Percentiles rank a stretch among this genome's conserved stretches.
These are phyloP conservation scores for Actinomortierella ambigua DNA, from an alignment of 371 early-diverging fungal species.

Conservation along the genomic window DNA sequence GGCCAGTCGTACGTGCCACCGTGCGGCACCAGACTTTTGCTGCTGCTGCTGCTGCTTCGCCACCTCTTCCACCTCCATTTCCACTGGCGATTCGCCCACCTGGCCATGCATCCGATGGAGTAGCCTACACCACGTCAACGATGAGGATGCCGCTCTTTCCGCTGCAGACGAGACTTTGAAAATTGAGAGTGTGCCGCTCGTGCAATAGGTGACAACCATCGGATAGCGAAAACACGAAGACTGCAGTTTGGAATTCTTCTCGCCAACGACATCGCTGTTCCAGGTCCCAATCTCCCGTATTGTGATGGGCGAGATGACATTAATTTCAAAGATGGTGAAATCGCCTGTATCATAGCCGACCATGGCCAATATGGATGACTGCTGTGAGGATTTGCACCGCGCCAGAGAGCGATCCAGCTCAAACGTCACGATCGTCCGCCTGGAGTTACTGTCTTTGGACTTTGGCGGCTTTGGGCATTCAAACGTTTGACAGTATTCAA, in stretches of 20 bases:
- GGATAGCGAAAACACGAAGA: constrained; percentile 26
- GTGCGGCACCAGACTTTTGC: not conserved
- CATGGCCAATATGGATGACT: constrained; percentile 7
- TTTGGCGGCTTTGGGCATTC: constrained; percentile 1
- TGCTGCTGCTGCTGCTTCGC: not conserved
- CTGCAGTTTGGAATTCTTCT: constrained; percentile 5
- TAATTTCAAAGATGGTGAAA: constrained; percentile 33
- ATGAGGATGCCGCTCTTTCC: not conserved
- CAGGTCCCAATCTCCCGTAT: constrained; percentile 16
- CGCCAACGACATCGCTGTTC: too few species aligned
- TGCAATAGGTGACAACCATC: constrained; percentile 18
- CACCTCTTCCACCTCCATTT: constrained; percentile 16
- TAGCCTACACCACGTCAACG: constrained; percentile 21
- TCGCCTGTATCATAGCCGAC: constrained; percentile 35
- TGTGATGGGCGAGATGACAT: not conserved
- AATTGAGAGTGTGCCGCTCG: constrained; percentile 29
- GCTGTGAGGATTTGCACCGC: too few species aligned
- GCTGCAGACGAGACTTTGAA: constrained; percentile 10
- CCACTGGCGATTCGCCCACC: constrained; percentile 19
- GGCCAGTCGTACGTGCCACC: constrained; percentile 7
- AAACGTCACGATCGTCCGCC: too few species aligned
- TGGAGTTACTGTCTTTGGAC: too few species aligned
- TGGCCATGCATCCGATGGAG: constrained; percentile 32
- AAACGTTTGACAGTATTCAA: constrained; percentile 31
- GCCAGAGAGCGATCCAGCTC: too few species aligned